Percentiles rank a stretch among this genome's conserved stretches.
These are phyloP conservation scores for Boletus bicolor DNA, from an alignment of 768 basidiomycete species.

Conservation along the genomic window DNA sequence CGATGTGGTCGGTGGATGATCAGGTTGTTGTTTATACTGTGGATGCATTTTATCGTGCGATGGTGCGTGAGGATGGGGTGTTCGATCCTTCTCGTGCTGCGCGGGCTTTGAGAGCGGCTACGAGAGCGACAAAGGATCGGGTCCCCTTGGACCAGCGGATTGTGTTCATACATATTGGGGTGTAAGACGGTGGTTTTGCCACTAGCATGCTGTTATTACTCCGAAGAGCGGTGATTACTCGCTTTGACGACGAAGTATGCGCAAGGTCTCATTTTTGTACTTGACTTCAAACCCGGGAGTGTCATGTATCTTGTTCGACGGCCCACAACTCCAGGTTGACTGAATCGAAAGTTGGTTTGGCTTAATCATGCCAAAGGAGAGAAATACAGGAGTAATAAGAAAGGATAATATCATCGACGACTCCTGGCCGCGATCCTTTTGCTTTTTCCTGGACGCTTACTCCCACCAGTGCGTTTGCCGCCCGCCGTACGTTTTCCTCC, in stretches of 20 bases:
- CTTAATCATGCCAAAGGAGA: neutral
- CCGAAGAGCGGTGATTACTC: neutral
- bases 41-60: constrained; percentile 18
- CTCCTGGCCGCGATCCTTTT: constrained; percentile 46
- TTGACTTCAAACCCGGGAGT: neutral
- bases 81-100: constrained; percentile 19
- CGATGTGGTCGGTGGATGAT: constrained; percentile 32
- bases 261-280: neutral
- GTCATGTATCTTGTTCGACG: neutral
- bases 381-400: constrained; percentile 6
- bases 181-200: neutral
- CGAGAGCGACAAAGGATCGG: neutral
- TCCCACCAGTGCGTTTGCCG: constrained; percentile 31
- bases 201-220: neutral
- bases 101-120: constrained; percentile 13
- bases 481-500: constrained; percentile 6
- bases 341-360: neutral
- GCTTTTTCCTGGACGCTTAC: constrained; percentile 58
- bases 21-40: constrained; percentile 12
- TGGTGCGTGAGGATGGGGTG: constrained; percentile 12
- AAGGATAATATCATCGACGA: constrained; percentile 23
- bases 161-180: constrained; percentile 24
- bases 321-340: neutral
- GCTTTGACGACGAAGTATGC: neutral
- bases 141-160: constrained; percentile 24